Evolutionary conservation across 192 early-diverging fungal species (phyloP).

Genomic region (Coemansia sp.): DNA sequence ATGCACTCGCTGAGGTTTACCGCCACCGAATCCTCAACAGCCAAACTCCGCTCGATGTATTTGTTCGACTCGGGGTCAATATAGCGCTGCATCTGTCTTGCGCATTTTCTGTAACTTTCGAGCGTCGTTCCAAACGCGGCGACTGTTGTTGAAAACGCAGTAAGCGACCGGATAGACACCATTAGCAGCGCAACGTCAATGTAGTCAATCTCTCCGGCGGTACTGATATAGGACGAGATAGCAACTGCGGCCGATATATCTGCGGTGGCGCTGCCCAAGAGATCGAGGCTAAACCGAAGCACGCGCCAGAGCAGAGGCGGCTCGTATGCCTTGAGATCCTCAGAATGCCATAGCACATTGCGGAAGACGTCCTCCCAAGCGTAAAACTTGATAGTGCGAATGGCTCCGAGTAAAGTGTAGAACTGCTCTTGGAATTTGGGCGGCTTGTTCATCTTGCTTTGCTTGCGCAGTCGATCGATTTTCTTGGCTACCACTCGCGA

Average conservation of each 20-base stretch:
- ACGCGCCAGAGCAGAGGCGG: slow-evolving; percentile 36
- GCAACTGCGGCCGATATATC: slow-evolving; percentile 61
- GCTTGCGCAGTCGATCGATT: not conserved
- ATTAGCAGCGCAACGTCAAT: slow-evolving; percentile 17
- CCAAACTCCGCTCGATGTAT: not conserved
- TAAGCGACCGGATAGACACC: too few relatives aligned
- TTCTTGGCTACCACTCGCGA: slow-evolving; percentile 1
- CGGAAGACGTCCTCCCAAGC: slow-evolving; percentile 58
- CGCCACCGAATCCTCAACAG: not conserved
- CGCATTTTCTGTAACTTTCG: too few relatives aligned
- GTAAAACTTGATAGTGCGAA: slow-evolving; percentile 69
- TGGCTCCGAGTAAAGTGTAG: slow-evolving; percentile 6
- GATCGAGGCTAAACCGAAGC: slow-evolving; percentile 4
- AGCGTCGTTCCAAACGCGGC: too few relatives aligned
- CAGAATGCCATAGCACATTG: not conserved
- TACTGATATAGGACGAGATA: slow-evolving; percentile 60
- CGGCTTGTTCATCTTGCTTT: not conserved
- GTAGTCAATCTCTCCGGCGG: slow-evolving; percentile 14
- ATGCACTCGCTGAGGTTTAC: slow-evolving; percentile 21
- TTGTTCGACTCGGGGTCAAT: not conserved
- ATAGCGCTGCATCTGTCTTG: too few relatives aligned
- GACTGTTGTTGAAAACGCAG: too few relatives aligned
- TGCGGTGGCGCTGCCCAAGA: slow-evolving; percentile 43
- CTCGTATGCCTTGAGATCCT: not conserved
- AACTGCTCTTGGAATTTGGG: slow-evolving; percentile 10